A percentile compares a stretch with the other conserved stretches of the same genome.
Evolutionary conservation across 495 filamentous ascomycete genomes (phyloP).

Genomic region (Cercophora sp.): DNA sequence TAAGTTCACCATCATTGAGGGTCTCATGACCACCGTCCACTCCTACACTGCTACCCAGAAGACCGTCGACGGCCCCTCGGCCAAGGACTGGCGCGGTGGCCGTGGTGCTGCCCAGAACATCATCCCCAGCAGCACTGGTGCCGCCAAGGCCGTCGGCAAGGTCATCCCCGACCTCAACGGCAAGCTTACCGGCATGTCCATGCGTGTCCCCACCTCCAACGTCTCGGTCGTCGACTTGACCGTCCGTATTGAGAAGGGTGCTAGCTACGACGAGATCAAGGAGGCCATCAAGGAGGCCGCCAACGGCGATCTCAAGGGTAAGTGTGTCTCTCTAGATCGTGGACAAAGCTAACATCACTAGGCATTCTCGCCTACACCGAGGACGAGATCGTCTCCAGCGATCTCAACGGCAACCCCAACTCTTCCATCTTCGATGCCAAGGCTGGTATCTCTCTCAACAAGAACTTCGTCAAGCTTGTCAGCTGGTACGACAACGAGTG

Average conservation of each 20-base stretch:
- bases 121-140: conserved; percentile 98
- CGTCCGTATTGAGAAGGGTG: conserved; percentile 84
- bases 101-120: conserved; percentile 99
- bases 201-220: conserved; percentile 98
- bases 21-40: conserved; percentile 99
- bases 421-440: conserved; percentile 99
- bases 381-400: conserved; percentile 92
- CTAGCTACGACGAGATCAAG: conserved; percentile 94
- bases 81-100: conserved; percentile 99
- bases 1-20: conserved; percentile 94
- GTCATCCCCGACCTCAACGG: conserved; percentile 96
- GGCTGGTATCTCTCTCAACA: conserved; percentile 96
- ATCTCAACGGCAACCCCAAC: conserved; percentile 84
- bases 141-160: conserved; percentile 99
- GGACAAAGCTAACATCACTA: conserved; percentile 39
- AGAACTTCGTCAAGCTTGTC: conserved; percentile 98
- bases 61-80: conserved; percentile 95
- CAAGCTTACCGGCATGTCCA: conserved; percentile 99
- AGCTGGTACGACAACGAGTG: conserved; percentile 89
- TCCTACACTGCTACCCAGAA: conserved; percentile 99
- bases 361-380: conserved; percentile 93
- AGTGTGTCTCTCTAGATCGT: conserved; percentile 21
- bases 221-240: conserved; percentile 99
- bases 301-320: conserved; percentile 80
- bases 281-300: conserved; percentile 81